Base-by-base conservation (phyloP, 331 rosid genomes). In the Pyrus hybrid region DNA sequence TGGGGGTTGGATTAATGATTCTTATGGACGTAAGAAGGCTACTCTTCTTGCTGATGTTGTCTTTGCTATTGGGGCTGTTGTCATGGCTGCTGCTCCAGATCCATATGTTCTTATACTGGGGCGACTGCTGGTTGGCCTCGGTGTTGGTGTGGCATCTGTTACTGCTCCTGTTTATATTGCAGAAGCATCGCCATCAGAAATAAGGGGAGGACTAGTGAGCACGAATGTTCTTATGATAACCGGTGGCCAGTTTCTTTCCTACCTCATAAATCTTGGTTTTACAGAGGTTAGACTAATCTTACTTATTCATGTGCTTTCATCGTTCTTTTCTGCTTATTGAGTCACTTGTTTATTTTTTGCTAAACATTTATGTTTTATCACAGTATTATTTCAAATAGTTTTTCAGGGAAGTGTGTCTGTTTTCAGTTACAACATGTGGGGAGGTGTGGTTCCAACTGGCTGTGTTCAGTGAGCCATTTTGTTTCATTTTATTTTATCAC, bases 111-210 rank as follows among this genome's bases (percentile, higher is more conserved):
- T 86, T 49, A 86, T 86, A 67, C 57, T 79, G 47, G 89, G 89
- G 47, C 82, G 89, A 26, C 79, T 86, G 56, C 77, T 86, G 17
- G 83, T 80, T 13, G 89, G 89, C 43, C 81, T 86, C 5, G 89
- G 89, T n/a, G 73, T 86, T 45, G 89, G 89, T 13, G 75, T 80
- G 51, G 87, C 87, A 4, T 86, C 89, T 63, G 87, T 86, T 22
- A 86, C 89, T 61, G 89, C 89, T 77, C 89, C 89, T 49, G 87
- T 86, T 3, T 86, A 83, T 77, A 86, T 86, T 72, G 89, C 89
- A 30, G 89, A 86, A 65, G 87, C 85, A 71, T 86, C 89, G 2
- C 89, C 89, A 25, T 86, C 89, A 18, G 89, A 86, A 78, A 86
- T 86, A 67, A 80, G 89, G 75, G 89, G 89, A 80, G 87, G 75